Evolutionary conservation across 2,329 filamentous ascomycete genomes (phyloP).

Genomic region (Colletotrichum sp.): DNA sequence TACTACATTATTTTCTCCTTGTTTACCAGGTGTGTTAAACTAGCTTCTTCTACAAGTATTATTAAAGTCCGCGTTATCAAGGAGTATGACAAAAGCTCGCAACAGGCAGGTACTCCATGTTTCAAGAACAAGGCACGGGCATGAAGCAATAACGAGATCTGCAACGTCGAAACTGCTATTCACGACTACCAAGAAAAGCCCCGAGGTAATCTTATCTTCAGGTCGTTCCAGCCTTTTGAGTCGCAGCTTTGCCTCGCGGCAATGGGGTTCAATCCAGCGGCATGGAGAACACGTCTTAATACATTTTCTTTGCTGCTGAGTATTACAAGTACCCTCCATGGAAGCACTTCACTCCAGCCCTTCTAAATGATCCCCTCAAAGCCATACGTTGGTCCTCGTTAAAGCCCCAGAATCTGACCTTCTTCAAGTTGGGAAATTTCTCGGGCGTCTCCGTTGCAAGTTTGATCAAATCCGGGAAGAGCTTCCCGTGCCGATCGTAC

Average conservation of each 20-base stretch:
- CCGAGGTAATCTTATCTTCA: background rate
- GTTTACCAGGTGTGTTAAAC: background rate
- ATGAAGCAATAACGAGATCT: background rate
- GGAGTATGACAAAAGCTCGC: fast-evolving
- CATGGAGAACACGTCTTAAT: background rate
- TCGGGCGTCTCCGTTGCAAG: background rate
- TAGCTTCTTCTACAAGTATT: background rate
- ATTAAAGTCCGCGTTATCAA: background rate
- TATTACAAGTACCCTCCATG: background rate
- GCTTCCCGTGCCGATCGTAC: background rate
- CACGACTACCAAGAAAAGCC: background rate
- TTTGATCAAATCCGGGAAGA: background rate
- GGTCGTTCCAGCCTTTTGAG: background rate
- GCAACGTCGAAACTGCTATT: fast-evolving
- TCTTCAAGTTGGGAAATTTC: background rate
- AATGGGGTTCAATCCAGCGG: fast-evolving
- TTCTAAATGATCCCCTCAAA: background rate
- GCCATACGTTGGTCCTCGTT: background rate
- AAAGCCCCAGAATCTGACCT: background rate
- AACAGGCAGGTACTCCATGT: fast-evolving
- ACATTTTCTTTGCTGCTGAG: background rate
- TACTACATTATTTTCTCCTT: background rate
- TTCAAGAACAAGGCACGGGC: fast-evolving
- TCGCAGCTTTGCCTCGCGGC: background rate
- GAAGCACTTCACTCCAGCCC: background rate